Conservation (phyloP, 2,329 filamentous ascomycete genomes). For the Monilinia laxa region DNA sequence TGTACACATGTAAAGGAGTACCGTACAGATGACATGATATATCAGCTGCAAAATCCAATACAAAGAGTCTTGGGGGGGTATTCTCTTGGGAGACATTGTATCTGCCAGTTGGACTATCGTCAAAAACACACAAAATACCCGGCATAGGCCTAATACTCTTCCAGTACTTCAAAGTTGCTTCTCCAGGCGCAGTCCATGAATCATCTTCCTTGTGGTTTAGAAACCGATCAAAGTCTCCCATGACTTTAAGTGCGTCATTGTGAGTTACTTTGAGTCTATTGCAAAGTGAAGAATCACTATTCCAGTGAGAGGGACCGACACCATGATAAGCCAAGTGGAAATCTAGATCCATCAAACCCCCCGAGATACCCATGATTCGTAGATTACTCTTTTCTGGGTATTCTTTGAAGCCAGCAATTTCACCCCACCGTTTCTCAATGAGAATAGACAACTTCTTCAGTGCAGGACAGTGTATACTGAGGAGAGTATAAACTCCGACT, state of each 20-base stretch:
- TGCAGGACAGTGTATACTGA: background rate
- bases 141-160: background rate
- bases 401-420: no score
- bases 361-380: constrained; percentile 1
- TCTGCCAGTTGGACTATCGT: background rate
- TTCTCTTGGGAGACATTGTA: background rate
- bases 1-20: background rate
- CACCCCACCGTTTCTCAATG: background rate
- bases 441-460: background rate
- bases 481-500: background rate
- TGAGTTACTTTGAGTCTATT: accelerated
- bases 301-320: no score
- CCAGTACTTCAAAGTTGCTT: background rate
- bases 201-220: background rate
- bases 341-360: background rate
- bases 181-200: background rate
- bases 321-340: background rate
- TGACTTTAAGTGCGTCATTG: background rate
- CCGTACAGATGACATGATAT: background rate
- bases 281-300: background rate
- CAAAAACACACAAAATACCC: background rate
- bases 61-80: background rate
- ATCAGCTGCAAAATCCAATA: no score
- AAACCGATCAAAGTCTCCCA: background rate
- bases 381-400: background rate